A percentile compares a stretch with the other conserved stretches of the same genome.
Conservation (phyloP, 345 rosid genomes). For the Salix arbutifolia region DNA sequence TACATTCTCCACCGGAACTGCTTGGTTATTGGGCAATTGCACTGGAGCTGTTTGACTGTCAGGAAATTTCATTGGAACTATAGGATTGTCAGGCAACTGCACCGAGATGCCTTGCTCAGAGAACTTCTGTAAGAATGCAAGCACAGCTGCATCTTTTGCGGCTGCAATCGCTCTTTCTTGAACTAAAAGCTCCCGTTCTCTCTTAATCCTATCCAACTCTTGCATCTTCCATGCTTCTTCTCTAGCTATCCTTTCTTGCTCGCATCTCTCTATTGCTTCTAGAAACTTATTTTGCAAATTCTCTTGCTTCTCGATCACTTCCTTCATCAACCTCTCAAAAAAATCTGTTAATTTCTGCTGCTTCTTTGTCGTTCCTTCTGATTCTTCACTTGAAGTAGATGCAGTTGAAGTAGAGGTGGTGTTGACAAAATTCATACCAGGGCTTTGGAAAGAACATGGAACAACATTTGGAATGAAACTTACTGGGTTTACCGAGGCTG, state of each 20-base stretch:
- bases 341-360: conserved; percentile 16
- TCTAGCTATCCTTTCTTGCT: conserved; percentile 25
- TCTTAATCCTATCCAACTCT: conserved; percentile 31
- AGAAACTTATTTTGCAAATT: conserved; percentile 25
- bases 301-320: conserved; percentile 31
- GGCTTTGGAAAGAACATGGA: conserved; percentile 15
- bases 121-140: conserved; percentile 28
- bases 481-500: conserved; percentile 7
- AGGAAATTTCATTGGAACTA: conserved; percentile 6
- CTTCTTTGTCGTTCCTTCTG: conserved; percentile 23
- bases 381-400: conserved; percentile 25
- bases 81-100: conserved; percentile 11
- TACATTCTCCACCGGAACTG: conserved; percentile 10
- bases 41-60: conserved; percentile 1
- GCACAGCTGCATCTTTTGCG: conserved; percentile 33
- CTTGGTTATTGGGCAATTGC: neutral
- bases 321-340: conserved; percentile 23
- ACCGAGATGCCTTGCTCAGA: conserved; percentile 17
- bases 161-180: conserved; percentile 31
- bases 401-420: conserved; percentile 20
- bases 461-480: conserved; percentile 1
- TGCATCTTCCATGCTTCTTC: conserved; percentile 33
- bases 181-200: conserved; percentile 20
- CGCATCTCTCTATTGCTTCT: conserved; percentile 27
- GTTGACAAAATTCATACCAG: conserved; percentile 10